Evolutionary conservation across 768 basidiomycete species (phyloP).

Genomic region (Boletus edulis): DNA sequence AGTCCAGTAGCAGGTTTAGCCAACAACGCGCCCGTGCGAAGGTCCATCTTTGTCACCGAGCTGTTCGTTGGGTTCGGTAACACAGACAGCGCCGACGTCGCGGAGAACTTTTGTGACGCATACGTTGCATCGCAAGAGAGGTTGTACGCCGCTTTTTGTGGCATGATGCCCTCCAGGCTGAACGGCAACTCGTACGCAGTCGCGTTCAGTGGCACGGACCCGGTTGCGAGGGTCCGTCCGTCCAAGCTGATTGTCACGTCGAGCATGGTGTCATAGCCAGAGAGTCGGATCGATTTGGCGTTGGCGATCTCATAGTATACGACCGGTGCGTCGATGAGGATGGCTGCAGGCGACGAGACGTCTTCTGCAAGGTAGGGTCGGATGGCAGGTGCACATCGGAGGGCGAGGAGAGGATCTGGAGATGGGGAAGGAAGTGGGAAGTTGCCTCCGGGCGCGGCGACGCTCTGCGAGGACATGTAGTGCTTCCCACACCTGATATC

Average conservation of each 20-base stretch:
- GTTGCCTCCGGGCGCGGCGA: conserved; percentile 48
- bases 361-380: conserved; percentile 61
- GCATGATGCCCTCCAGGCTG: conserved; percentile 43
- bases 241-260: conserved; percentile 45
- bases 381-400: conserved; percentile 58
- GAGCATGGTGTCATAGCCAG: conserved; percentile 22
- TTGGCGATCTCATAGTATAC: conserved; percentile 47
- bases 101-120: conserved; percentile 43
- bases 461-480: conserved; percentile 43
- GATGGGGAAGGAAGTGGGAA: conserved; percentile 41
- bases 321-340: conserved; percentile 54
- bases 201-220: conserved; percentile 49
- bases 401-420: conserved; percentile 45
- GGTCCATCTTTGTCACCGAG: conserved; percentile 63
- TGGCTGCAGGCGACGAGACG: conserved; percentile 37
- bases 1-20: conserved; percentile 51
- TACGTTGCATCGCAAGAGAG: conserved; percentile 27
- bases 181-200: conserved; percentile 50
- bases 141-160: conserved; percentile 35
- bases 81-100: conserved; percentile 45
- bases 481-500: conserved; percentile 53
- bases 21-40: conserved; percentile 54
- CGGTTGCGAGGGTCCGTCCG: conserved; percentile 42
- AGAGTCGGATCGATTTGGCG: conserved; percentile 41
- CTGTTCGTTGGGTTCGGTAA: conserved; percentile 50